phyloP scores from a whole-genome alignment of 768 basidiomycete genomes.

The Postia placenta region DNA sequence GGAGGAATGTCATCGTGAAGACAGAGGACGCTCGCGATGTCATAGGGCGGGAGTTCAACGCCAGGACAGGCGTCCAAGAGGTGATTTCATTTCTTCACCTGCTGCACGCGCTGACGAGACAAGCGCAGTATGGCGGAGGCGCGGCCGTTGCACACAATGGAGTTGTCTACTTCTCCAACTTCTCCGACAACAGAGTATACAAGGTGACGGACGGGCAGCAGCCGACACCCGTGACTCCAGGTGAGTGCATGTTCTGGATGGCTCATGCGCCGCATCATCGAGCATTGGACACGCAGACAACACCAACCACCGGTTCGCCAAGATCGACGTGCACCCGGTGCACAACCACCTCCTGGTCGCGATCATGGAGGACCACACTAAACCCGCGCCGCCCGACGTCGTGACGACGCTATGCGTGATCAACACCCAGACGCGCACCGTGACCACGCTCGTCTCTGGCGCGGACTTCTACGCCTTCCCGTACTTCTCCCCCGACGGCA shows the following conservation, averaged over 20 bases:
- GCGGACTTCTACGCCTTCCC: conserved; percentile 67
- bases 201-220: conserved; percentile 23
- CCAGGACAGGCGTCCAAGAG: conserved; percentile 55
- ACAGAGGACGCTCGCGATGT: conserved; percentile 44
- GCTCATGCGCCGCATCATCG: too few relatives aligned
- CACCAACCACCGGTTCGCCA: conserved; percentile 50
- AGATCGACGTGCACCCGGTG: conserved; percentile 49
- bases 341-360: conserved; percentile 47
- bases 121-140: conserved; percentile 56
- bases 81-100: conserved; percentile 6
- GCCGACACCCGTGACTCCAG: conserved; percentile 49
- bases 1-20: conserved; percentile 52
- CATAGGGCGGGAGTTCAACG: conserved; percentile 49
- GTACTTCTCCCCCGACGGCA: conserved; percentile 51
- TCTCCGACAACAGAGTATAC: conserved; percentile 47
- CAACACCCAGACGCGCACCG: conserved; percentile 34
- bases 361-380: conserved; percentile 64
- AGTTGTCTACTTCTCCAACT: conserved; percentile 51
- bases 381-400: conserved; percentile 39
- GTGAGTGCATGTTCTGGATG: too few relatives aligned
- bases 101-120: background rate
- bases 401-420: conserved; percentile 52
- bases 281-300: conserved; percentile 31
- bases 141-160: conserved; percentile 44
- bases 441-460: conserved; percentile 42